Percentiles rank a stretch among this genome's conserved stretches.
phyloP scores from a whole-genome alignment of 2,329 filamentous ascomycete genomes.

The Aspergillus uvarum region DNA sequence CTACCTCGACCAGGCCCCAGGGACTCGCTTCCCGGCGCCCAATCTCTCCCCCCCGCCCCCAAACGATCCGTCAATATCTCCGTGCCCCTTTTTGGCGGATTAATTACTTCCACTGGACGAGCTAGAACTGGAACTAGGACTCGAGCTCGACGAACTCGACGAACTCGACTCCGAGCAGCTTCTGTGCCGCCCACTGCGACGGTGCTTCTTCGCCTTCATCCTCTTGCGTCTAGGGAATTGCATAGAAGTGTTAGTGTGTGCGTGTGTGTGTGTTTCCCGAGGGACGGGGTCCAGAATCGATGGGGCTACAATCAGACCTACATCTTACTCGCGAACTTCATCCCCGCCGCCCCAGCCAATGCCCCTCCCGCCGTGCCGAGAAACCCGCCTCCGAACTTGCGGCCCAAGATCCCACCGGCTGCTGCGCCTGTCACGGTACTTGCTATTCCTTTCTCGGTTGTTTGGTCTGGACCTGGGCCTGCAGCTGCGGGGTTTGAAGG shows the following conservation, averaged over 20 bases:
- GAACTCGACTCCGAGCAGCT: slow-evolving; percentile 17
- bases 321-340: slow-evolving; percentile 32
- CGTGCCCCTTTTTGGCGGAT: too few relatives aligned
- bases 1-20: too few relatives aligned
- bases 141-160: slow-evolving; percentile 23
- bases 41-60: too few relatives aligned
- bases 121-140: slow-evolving; percentile 22
- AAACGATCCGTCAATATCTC: too few relatives aligned
- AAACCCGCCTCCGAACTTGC: slow-evolving; percentile 36
- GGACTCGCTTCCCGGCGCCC: too few relatives aligned
- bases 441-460: slow-evolving; percentile 38
- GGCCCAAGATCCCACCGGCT: slow-evolving; percentile 37
- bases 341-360: slow-evolving; percentile 34
- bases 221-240: slow-evolving; percentile 24
- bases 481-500: slow-evolving; percentile 20
- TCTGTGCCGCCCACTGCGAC: slow-evolving; percentile 14
- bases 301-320: slow-evolving; percentile 15
- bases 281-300: too few relatives aligned
- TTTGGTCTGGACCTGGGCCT: slow-evolving; percentile 17
- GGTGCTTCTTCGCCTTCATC: slow-evolving; percentile 23
- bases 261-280: too few relatives aligned
- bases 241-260: not conserved
- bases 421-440: slow-evolving; percentile 40
- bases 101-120: slow-evolving; percentile 6
- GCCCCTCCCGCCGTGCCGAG: slow-evolving; percentile 36